phyloP scores from a whole-genome alignment of 257 asterid species.

The Handroanthus guayacan region DNA sequence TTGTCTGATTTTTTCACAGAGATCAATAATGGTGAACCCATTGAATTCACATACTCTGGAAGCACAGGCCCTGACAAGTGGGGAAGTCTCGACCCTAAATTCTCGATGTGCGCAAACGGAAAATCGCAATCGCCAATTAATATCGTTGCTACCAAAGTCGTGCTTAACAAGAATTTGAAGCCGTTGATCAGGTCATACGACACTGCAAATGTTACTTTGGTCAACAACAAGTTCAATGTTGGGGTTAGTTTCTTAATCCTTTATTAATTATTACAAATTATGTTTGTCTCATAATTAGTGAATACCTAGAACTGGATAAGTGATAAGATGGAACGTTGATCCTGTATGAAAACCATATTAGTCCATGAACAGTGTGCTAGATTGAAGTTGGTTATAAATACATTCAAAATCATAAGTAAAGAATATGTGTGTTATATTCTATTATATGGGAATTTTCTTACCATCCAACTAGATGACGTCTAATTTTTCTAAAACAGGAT shows the following conservation, averaged over 20 bases:
- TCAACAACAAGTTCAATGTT: conserved; percentile 75
- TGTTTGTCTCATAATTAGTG: no score
- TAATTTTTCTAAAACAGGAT: no score
- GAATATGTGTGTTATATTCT: no score
- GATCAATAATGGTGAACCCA: conserved; percentile 12
- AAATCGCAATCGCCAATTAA: conserved; percentile 83
- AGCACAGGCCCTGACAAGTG: conserved; percentile 72
- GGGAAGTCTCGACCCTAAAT: conserved; percentile 77
- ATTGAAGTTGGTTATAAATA: no score
- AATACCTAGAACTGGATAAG: no score
- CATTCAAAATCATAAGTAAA: no score
- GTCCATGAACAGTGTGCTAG: no score
- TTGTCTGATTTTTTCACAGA: conserved; percentile 30
- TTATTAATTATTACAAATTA: no score
- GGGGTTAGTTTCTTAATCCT: conserved; percentile 58
- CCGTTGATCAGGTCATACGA: conserved; percentile 63
- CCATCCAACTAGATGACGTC: no score
- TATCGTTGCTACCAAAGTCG: conserved; percentile 49
- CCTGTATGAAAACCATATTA: no score
- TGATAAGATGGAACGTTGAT: no score
- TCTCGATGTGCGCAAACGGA: conserved; percentile 67
- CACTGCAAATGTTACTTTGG: conserved; percentile 65
- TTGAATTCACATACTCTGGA: conserved; percentile 72
- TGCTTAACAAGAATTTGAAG: conserved; percentile 52
- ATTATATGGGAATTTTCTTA: no score